phyloP scores from a whole-genome alignment of 768 basidiomycete genomes.

The Lactarius indigo region DNA sequence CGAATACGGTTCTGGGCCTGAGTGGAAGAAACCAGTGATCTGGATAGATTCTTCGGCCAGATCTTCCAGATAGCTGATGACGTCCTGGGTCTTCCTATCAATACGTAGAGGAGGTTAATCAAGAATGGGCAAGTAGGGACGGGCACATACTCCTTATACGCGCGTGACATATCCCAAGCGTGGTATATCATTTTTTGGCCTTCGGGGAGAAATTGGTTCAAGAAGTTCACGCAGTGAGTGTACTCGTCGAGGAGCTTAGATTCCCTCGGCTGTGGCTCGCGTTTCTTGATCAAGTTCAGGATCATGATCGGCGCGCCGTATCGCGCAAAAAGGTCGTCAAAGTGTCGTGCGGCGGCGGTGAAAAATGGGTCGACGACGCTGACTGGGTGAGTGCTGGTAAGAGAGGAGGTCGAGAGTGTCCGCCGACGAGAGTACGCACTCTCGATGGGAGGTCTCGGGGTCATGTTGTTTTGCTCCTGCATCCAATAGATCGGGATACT shows the following conservation, averaged over 20 bases:
- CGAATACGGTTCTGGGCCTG: conserved; percentile 80
- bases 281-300: conserved; percentile 90
- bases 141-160: conserved; percentile 83
- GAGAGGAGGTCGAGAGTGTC: neutral
- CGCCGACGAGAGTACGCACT: conserved; percentile 48
- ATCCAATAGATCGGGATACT: conserved; percentile 97
- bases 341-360: conserved; percentile 88
- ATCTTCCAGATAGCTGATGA: conserved; percentile 92
- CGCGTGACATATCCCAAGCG: conserved; percentile 95
- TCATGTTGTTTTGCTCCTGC: conserved; percentile 87
- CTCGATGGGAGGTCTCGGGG: conserved; percentile 92
- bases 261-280: conserved; percentile 77
- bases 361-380: conserved; percentile 94
- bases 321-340: conserved; percentile 82
- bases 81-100: conserved; percentile 86
- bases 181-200: conserved; percentile 87
- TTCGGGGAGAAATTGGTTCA: conserved; percentile 91
- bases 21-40: conserved; percentile 93
- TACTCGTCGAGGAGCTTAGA: conserved; percentile 89
- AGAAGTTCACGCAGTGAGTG: conserved; percentile 84
- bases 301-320: conserved; percentile 90
- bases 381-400: conserved; percentile 44
- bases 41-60: conserved; percentile 91
- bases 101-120: neutral
- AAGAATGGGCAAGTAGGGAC: neutral